Conservation (phyloP, 2,329 filamentous ascomycete species). For the Cytospora piceicola region DNA sequence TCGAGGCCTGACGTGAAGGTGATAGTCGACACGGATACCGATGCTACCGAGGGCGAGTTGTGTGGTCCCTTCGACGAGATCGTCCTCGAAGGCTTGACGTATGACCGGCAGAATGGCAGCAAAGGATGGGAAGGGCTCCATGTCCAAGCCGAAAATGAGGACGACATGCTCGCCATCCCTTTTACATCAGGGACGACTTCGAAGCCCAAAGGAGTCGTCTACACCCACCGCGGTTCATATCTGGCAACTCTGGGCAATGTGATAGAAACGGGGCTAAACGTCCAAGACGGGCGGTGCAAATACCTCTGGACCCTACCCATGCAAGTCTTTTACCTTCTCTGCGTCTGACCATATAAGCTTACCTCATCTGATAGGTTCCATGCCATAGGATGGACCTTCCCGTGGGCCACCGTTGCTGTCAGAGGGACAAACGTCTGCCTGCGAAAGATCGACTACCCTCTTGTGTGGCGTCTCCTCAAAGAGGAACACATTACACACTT, state of each 20-base stretch:
- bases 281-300: conserved; percentile 68
- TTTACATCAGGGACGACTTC: conserved; percentile 96
- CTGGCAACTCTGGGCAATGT: conserved; percentile 84
- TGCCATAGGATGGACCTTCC: conserved; percentile 81
- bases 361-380: conserved; percentile 55
- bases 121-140: conserved; percentile 80
- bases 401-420: conserved; percentile 90
- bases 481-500: conserved; percentile 91
- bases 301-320: conserved; percentile 94
- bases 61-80: conserved; percentile 83
- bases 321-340: conserved; percentile 59
- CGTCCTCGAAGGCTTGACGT: conserved; percentile 75
- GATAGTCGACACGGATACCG: conserved; percentile 81
- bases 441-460: conserved; percentile 90
- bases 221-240: conserved; percentile 86
- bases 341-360: background rate
- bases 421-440: conserved; percentile 94
- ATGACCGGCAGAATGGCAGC: conserved; percentile 67
- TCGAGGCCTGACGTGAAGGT: conserved; percentile 67
- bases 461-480: conserved; percentile 89
- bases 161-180: conserved; percentile 81
- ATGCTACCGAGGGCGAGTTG: conserved; percentile 72
- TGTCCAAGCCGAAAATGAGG: conserved; percentile 72
- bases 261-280: conserved; percentile 85
- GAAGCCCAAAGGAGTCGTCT: conserved; percentile 88